Conservation (phyloP, 1,284 basidiomycete genomes). For the Caloboletus firmus region DNA sequence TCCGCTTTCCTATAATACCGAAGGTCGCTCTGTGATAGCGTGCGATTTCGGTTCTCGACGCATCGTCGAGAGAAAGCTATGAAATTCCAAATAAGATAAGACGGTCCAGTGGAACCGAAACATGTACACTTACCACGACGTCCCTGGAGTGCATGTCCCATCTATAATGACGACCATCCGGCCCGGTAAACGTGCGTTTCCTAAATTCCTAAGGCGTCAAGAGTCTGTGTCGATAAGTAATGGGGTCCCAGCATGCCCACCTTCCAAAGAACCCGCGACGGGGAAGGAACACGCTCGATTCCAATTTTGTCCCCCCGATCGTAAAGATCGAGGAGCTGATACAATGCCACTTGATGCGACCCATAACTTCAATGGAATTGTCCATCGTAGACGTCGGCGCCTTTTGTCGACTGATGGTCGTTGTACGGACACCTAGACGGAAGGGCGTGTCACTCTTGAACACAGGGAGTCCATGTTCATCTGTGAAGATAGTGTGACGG, state of each 20-base stretch:
- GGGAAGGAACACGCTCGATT: conserved; percentile 23
- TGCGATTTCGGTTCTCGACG: conserved; percentile 21
- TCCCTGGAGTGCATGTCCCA: conserved; percentile 24
- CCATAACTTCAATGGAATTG: conserved; percentile 16
- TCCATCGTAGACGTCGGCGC: background rate
- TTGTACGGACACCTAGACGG: conserved; percentile 24
- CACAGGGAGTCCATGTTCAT: conserved; percentile 23
- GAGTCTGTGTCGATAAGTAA: background rate
- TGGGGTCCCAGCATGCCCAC: conserved; percentile 7
- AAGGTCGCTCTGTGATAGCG: conserved; percentile 28
- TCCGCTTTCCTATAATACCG: conserved; percentile 23
- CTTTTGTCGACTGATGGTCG: conserved; percentile 18
- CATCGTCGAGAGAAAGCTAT: conserved; percentile 28
- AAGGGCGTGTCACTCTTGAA: conserved; percentile 30
- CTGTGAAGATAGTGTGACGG: conserved; percentile 27
- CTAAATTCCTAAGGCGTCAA: conserved; percentile 2
- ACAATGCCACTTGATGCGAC: conserved; percentile 24
- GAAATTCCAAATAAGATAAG: background rate
- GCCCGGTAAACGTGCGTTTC: conserved; percentile 30
- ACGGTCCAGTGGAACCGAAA: background rate
- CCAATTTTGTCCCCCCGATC: conserved; percentile 16
- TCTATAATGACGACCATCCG: conserved; percentile 24
- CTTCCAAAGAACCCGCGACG: conserved; percentile 19
- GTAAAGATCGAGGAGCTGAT: conserved; percentile 22
- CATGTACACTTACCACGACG: conserved; percentile 19